Conservation (phyloP, 2,329 filamentous ascomycete genomes). For the Elsinoe perseae region DNA sequence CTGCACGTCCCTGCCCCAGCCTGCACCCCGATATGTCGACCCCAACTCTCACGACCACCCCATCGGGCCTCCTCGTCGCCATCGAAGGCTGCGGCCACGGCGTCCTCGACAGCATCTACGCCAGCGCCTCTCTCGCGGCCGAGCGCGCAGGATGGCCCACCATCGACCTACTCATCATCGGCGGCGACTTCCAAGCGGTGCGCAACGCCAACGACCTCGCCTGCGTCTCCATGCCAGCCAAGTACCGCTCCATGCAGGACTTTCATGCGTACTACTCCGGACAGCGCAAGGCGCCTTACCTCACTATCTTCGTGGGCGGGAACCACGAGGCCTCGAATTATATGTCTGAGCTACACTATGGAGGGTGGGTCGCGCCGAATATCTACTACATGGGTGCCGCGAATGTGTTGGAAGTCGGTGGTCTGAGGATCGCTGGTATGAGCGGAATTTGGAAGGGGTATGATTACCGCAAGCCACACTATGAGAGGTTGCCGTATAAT, state of each 20-base stretch:
- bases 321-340: conserved; percentile 94
- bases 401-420: conserved; percentile 76
- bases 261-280: conserved; percentile 94
- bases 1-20: not conserved
- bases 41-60: not conserved
- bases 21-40: not conserved
- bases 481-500: conserved; percentile 79
- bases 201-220: conserved; percentile 83
- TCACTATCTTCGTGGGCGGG: conserved; percentile 86
- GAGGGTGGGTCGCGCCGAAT: conserved; percentile 92
- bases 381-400: conserved; percentile 96
- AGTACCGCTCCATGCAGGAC: conserved; percentile 82
- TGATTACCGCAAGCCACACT: conserved; percentile 76
- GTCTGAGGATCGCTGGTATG: conserved; percentile 78
- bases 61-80: conserved; percentile 60
- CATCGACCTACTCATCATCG: conserved; percentile 86
- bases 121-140: conserved; percentile 62
- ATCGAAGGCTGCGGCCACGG: conserved; percentile 91
- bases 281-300: conserved; percentile 64
- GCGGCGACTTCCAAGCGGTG: conserved; percentile 89
- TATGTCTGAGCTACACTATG: conserved; percentile 87
- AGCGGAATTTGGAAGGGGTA: conserved; percentile 93
- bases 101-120: conserved; percentile 83
- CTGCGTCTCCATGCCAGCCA: conserved; percentile 80
- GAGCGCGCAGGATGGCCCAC: conserved; percentile 66